phyloP scores from a whole-genome alignment of 441 rosid species.

The Hypseocharis bilobata region DNA sequence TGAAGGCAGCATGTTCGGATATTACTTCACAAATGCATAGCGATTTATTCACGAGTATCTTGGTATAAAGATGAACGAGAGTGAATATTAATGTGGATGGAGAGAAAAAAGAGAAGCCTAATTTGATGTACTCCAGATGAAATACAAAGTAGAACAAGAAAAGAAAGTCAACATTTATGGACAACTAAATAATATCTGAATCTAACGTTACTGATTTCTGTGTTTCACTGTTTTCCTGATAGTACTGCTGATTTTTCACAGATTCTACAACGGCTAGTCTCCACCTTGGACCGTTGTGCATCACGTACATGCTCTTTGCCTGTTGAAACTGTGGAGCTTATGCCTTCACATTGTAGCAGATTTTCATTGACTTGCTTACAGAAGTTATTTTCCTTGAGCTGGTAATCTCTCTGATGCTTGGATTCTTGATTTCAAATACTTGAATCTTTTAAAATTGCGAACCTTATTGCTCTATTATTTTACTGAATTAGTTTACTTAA shows the following conservation, averaged over 20 bases:
- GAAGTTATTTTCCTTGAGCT: slow-evolving; percentile 72
- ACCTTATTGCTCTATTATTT: background rate
- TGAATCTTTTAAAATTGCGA: no score
- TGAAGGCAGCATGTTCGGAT: no score
- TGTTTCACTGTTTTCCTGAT: slow-evolving; percentile 5
- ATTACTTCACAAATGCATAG: slow-evolving; percentile 2
- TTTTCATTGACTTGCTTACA: slow-evolving; percentile 84
- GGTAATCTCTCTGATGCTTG: slow-evolving; percentile 37
- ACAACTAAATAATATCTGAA: background rate
- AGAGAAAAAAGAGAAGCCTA: background rate
- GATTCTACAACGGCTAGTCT: slow-evolving; percentile 74
- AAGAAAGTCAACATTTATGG: background rate
- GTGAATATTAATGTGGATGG: background rate
- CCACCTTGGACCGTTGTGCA: slow-evolving; percentile 92
- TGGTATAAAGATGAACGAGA: background rate
- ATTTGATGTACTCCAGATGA: background rate
- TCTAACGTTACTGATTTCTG: background rate
- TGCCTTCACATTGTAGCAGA: slow-evolving; percentile 88
- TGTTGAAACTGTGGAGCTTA: slow-evolving; percentile 82
- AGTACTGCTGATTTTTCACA: slow-evolving; percentile 25
- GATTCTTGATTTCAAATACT: no score
- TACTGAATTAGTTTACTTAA: background rate
- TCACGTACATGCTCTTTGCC: slow-evolving; percentile 96
- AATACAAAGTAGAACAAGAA: background rate
- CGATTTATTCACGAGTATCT: background rate